Conservation (phyloP, 2,329 filamentous ascomycete genomes). For the Macroventuria anomochaeta region DNA sequence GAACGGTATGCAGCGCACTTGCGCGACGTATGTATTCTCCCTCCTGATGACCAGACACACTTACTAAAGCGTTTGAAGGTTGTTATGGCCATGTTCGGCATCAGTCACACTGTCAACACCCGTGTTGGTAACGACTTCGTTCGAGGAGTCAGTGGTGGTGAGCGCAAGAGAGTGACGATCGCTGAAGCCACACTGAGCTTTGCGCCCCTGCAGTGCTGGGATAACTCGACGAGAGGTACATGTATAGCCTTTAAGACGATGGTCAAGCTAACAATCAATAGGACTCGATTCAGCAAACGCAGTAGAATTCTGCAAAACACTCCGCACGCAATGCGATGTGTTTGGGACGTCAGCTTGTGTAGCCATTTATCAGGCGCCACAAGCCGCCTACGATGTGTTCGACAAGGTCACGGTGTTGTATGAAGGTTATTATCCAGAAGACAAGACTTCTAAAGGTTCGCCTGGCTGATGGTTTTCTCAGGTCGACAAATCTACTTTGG, state of each 20-base stretch:
- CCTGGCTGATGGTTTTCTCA: neutral
- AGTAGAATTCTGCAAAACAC: slow-evolving; percentile 62
- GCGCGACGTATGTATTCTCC: slow-evolving; percentile 54
- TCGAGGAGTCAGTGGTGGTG: slow-evolving; percentile 74
- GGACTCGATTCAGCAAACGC: slow-evolving; percentile 53
- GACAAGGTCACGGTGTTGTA: slow-evolving; percentile 75
- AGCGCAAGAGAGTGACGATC: slow-evolving; percentile 54
- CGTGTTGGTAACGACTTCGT: slow-evolving; percentile 75
- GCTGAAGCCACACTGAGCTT: slow-evolving; percentile 29
- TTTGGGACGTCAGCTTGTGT: slow-evolving; percentile 55
- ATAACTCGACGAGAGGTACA: slow-evolving; percentile 43
- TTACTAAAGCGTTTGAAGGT: slow-evolving; percentile 49
- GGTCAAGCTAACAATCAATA: slow-evolving; percentile 10
- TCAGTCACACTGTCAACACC: slow-evolving; percentile 73
- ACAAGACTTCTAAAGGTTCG: neutral
- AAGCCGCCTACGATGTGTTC: slow-evolving; percentile 70
- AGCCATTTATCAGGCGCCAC: slow-evolving; percentile 67
- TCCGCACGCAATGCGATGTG: slow-evolving; percentile 59
- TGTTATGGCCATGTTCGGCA: slow-evolving; percentile 76
- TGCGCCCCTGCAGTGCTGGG: slow-evolving; percentile 52
- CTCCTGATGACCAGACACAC: neutral
- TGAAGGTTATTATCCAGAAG: slow-evolving; percentile 58
- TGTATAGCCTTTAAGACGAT: slow-evolving; percentile 1
- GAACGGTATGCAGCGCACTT: slow-evolving; percentile 65
- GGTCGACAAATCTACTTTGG: slow-evolving; percentile 75